These are phyloP conservation scores for Microdochium bolleyi DNA, from an alignment of 2,329 filamentous ascomycete species.

Conservation along the genomic window DNA sequence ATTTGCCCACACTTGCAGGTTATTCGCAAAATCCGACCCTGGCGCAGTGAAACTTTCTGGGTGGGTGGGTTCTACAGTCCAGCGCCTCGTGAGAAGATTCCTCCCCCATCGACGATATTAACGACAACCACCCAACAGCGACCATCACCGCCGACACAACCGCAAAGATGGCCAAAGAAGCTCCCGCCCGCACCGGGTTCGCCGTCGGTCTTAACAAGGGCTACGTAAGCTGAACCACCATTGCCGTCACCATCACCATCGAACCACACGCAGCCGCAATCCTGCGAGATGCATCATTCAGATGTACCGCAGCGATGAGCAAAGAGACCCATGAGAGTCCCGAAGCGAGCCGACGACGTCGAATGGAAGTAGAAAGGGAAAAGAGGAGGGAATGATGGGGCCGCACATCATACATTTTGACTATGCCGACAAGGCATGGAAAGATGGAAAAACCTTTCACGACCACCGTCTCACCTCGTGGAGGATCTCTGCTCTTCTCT, in stretches of 20 bases:
- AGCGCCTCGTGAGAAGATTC: neutral
- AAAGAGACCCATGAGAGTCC: conserved; percentile 6
- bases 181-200: conserved; percentile 48
- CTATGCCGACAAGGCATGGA: neutral
- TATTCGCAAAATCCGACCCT: neutral
- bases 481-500: conserved; percentile 56
- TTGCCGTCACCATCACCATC: neutral
- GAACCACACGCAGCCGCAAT: neutral
- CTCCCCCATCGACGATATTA: conserved; percentile 10
- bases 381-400: neutral
- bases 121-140: conserved; percentile 20
- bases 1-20: neutral
- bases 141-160: conserved; percentile 12
- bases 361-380: neutral
- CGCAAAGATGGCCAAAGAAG: conserved; percentile 49
- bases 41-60: neutral
- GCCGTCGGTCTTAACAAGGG: conserved; percentile 56
- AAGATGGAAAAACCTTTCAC: neutral
- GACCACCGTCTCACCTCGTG: conserved; percentile 60
- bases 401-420: neutral
- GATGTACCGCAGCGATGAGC: conserved; percentile 1
- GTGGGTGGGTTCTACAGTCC: neutral
- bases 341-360: neutral
- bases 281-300: neutral
- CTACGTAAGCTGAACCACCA: conserved; percentile 44